Evolutionary conservation across 768 basidiomycete species (phyloP).

Genomic region (Amanita thiersii): DNA sequence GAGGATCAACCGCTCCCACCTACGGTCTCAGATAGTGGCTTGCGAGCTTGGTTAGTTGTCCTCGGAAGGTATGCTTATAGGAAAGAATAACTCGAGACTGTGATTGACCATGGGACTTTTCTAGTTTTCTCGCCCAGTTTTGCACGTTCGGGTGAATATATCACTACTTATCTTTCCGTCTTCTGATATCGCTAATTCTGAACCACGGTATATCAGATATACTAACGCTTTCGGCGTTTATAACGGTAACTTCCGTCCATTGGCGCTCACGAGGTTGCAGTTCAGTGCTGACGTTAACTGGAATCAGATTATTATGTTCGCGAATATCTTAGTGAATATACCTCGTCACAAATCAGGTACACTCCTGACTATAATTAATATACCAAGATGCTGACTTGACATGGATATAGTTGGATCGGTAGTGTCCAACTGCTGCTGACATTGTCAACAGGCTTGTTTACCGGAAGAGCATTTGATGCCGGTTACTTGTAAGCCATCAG

Average conservation of each 20-base stretch:
- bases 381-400: background rate
- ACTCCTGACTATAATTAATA: conserved; percentile 1
- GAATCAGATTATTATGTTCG: conserved; percentile 31
- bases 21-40: conserved; percentile 29
- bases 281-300: conserved; percentile 4
- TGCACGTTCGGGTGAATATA: conserved; percentile 31
- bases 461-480: conserved; percentile 41
- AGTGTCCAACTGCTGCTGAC: conserved; percentile 40
- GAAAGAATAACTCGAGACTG: background rate
- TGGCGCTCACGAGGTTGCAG: conserved; percentile 5
- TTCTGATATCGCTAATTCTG: background rate
- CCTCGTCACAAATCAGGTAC: conserved; percentile 29
- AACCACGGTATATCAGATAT: conserved; percentile 25
- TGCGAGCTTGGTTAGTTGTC: conserved; percentile 33
- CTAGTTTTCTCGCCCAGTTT: conserved; percentile 32
- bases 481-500: conserved; percentile 37
- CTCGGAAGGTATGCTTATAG: conserved; percentile 28
- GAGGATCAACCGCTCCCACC: background rate
- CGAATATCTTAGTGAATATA: conserved; percentile 23
- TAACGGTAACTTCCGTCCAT: conserved; percentile 20
- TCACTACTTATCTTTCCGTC: background rate
- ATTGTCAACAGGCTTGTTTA: conserved; percentile 33
- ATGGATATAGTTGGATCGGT: conserved; percentile 29
- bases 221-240: conserved; percentile 28
- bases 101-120: background rate